Percentiles rank a stretch among this genome's conserved stretches.
Conservation (phyloP, 495 filamentous ascomycete species). For the Usnea hakonensis region DNA sequence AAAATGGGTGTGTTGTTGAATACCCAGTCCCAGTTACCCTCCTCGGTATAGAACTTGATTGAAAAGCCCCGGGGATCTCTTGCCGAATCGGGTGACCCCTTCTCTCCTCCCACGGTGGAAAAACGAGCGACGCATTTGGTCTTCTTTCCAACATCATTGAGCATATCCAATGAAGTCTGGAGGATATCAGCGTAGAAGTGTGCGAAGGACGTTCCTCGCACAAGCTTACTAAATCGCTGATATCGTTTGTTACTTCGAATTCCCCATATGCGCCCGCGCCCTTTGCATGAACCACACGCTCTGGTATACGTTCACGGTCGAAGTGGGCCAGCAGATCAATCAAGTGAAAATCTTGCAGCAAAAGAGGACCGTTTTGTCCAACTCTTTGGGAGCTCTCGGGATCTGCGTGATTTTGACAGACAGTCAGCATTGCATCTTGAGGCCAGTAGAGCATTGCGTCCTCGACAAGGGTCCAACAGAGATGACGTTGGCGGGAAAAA, state of each 20-base stretch:
- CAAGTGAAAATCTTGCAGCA: slow-evolving; percentile 51
- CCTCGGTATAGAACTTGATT: slow-evolving; percentile 70
- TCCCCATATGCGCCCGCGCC: slow-evolving; percentile 55
- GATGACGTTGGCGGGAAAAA: background rate
- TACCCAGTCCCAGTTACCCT: slow-evolving; percentile 64
- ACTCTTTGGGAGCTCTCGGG: slow-evolving; percentile 52
- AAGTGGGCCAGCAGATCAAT: slow-evolving; percentile 45
- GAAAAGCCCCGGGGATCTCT: slow-evolving; percentile 62
- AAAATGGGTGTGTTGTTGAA: slow-evolving; percentile 48
- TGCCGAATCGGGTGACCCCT: slow-evolving; percentile 56
- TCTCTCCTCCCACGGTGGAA: slow-evolving; percentile 58
- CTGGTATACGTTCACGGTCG: slow-evolving; percentile 43
- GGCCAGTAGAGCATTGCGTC: background rate
- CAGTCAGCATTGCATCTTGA: slow-evolving; percentile 1
- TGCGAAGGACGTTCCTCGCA: too few relatives aligned
- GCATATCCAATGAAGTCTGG: slow-evolving; percentile 37
- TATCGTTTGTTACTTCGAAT: slow-evolving; percentile 53
- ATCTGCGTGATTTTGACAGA: slow-evolving; percentile 37
- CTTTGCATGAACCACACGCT: slow-evolving; percentile 54
- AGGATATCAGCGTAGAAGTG: background rate
- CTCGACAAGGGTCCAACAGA: background rate
- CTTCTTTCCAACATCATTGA: slow-evolving; percentile 53
- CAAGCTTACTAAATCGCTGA: slow-evolving; percentile 31
- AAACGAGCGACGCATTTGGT: slow-evolving; percentile 52
- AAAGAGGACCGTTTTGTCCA: slow-evolving; percentile 54